These are phyloP conservation scores for Paecilomyces niveus DNA, from an alignment of 2,329 filamentous ascomycete species.

Conservation along the genomic window DNA sequence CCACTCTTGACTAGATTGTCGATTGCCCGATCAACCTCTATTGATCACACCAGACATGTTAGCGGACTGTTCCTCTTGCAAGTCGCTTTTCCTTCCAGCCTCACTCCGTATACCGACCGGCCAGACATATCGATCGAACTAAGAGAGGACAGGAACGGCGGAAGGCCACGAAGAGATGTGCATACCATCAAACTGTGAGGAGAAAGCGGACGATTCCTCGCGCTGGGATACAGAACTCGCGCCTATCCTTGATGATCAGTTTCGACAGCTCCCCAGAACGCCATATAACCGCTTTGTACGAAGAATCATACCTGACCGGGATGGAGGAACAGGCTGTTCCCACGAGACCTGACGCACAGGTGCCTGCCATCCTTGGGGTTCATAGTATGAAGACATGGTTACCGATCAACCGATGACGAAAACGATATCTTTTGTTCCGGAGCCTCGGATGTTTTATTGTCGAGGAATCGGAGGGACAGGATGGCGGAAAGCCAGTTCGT, in stretches of 20 bases:
- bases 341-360: constrained; percentile 59
- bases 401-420: background rate
- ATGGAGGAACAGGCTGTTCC: constrained; percentile 66
- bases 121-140: background rate
- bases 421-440: background rate
- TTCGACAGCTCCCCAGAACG: background rate
- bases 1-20: constrained; percentile 96
- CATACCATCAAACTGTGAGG: constrained; percentile 84
- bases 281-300: background rate
- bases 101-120: background rate
- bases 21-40: constrained; percentile 92
- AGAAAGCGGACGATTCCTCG: constrained; percentile 72
- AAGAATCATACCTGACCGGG: constrained; percentile 57
- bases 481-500: constrained; percentile 3
- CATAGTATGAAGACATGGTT: constrained; percentile 60
- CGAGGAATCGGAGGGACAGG: background rate
- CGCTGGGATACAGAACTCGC: constrained; percentile 66
- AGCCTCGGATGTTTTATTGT: background rate
- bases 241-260: constrained; percentile 44
- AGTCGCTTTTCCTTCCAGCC: background rate
- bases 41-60: constrained; percentile 11
- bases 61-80: constrained; percentile 10
- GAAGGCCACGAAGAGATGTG: constrained; percentile 16
- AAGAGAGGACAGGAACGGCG: background rate
- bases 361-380: constrained; percentile 58